Percentiles rank a stretch among this genome's conserved stretches.
phyloP scores from a whole-genome alignment of 176 grass and related monocot genomes.

The Carex cristatella region DNA sequence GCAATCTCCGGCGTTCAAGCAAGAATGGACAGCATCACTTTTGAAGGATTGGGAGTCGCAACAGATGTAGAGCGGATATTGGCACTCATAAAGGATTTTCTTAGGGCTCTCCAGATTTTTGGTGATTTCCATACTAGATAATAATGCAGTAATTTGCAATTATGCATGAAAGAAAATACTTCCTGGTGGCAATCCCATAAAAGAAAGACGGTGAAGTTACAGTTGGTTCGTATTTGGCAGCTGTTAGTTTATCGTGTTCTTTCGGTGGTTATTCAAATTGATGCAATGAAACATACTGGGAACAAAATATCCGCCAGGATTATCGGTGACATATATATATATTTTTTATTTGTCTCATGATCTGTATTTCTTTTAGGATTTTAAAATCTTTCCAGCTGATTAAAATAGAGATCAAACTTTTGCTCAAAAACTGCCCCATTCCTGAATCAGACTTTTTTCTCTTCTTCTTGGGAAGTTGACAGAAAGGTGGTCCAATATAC shows the following conservation, averaged over 20 bases:
- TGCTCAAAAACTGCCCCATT: too few relatives aligned
- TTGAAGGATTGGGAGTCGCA: slow-evolving; percentile 51
- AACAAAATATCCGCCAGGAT: background rate
- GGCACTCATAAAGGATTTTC: slow-evolving; percentile 51
- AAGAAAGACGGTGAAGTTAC: background rate
- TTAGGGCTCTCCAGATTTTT: slow-evolving; percentile 35
- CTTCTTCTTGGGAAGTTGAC: background rate
- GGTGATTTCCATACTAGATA: background rate
- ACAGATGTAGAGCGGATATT: slow-evolving; percentile 53
- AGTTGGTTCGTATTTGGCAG: background rate
- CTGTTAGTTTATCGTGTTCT: background rate
- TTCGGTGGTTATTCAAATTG: background rate
- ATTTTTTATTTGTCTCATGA: too few relatives aligned
- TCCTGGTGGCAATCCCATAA: background rate
- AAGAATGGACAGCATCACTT: slow-evolving; percentile 73
- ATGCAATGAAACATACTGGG: background rate
- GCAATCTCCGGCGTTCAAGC: slow-evolving; percentile 61
- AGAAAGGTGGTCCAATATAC: background rate
- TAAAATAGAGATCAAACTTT: too few relatives aligned
- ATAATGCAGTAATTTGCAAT: background rate
- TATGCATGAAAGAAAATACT: background rate
- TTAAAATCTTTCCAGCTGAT: too few relatives aligned
- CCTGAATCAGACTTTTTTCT: too few relatives aligned
- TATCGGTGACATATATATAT: background rate
- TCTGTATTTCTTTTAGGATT: too few relatives aligned